phyloP scores from a whole-genome alignment of 768 basidiomycete genomes.

The Suillus placidus region DNA sequence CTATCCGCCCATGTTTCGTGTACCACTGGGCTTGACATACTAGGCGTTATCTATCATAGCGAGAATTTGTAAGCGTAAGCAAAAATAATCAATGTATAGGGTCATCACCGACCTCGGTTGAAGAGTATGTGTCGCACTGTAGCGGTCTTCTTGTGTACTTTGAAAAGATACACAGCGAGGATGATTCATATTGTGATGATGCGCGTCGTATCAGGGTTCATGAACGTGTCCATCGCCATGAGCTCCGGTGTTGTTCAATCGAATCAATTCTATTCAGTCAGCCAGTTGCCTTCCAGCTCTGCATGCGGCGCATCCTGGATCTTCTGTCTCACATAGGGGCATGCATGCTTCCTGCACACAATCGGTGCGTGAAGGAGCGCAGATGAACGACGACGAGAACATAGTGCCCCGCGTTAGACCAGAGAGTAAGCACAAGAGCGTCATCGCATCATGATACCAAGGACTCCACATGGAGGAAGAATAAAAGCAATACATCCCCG shows the following conservation, averaged over 20 bases:
- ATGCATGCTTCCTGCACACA: slow-evolving; percentile 78
- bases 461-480: slow-evolving; percentile 86
- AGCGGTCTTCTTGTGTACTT: slow-evolving; percentile 94
- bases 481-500: slow-evolving; percentile 67
- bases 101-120: slow-evolving; percentile 60
- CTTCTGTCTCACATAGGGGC: slow-evolving; percentile 69
- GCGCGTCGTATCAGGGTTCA: slow-evolving; percentile 88
- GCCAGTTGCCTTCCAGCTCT: slow-evolving; percentile 6
- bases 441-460: slow-evolving; percentile 64
- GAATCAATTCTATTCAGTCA: neutral
- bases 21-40: slow-evolving; percentile 94
- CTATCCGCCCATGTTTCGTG: slow-evolving; percentile 87
- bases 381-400: slow-evolving; percentile 61
- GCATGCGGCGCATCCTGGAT: slow-evolving; percentile 55
- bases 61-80: slow-evolving; percentile 12
- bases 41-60: slow-evolving; percentile 69
- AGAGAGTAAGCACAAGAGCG: slow-evolving; percentile 55
- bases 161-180: slow-evolving; percentile 94
- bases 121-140: slow-evolving; percentile 99
- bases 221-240: slow-evolving; percentile 83
- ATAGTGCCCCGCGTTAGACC: slow-evolving; percentile 59
- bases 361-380: slow-evolving; percentile 75
- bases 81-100: neutral
- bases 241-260: slow-evolving; percentile 65
- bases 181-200: slow-evolving; percentile 92